Percentiles rank a stretch among this genome's conserved stretches.
phyloP scores from a whole-genome alignment of 352 stramenopile genomes.

The Phytopythium mirpurense region DNA sequence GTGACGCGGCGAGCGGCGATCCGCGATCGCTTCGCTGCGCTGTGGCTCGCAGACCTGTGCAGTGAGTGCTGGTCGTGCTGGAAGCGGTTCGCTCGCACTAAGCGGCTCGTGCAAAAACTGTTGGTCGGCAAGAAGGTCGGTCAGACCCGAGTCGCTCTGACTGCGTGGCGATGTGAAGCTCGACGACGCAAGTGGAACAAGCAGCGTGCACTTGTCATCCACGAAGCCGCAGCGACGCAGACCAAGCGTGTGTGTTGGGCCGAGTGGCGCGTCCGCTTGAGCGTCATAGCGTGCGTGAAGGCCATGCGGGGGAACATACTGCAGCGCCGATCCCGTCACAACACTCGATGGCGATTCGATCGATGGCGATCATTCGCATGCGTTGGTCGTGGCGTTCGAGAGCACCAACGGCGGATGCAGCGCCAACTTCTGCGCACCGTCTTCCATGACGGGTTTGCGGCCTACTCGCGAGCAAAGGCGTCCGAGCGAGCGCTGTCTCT shows the following conservation, averaged over 20 bases:
- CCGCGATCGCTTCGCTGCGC: constrained; percentile 20
- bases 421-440: constrained; percentile 5
- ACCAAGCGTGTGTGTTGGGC: constrained; percentile 5
- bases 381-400: neutral
- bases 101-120: constrained; percentile 7
- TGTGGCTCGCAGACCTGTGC: constrained; percentile 20
- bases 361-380: constrained; percentile 15
- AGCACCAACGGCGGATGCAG: neutral
- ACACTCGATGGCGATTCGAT: constrained; percentile 11
- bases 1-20: constrained; percentile 13
- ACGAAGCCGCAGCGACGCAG: neutral
- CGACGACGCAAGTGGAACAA: constrained; percentile 3
- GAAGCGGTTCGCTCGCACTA: constrained; percentile 11
- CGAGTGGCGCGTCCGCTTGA: constrained; percentile 11
- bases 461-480: constrained; percentile 9
- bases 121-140: constrained; percentile 1
- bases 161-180: constrained; percentile 9
- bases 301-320: constrained; percentile 9
- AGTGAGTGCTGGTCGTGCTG: constrained; percentile 12
- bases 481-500: constrained; percentile 12
- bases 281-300: constrained; percentile 5
- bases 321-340: constrained; percentile 4
- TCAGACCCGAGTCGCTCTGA: constrained; percentile 7
- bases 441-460: constrained; percentile 19
- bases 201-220: neutral